phyloP scores from a whole-genome alignment of 495 filamentous ascomycete genomes.

The Podospora didyma region DNA sequence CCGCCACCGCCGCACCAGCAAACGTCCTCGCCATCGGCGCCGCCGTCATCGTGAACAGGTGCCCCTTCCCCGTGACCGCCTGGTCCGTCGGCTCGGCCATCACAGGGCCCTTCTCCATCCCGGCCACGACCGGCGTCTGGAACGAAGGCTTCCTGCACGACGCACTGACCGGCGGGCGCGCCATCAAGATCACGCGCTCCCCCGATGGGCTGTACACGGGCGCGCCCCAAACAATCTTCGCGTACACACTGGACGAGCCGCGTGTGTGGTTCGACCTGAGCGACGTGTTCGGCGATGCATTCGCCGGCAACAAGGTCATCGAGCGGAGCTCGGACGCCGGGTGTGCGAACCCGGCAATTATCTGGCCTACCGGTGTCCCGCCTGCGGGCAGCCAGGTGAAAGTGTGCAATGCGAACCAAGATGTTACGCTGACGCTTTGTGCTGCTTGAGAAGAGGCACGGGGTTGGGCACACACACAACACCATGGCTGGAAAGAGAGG shows the following conservation, averaged over 20 bases:
- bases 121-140: constrained; percentile 33
- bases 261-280: constrained; percentile 55
- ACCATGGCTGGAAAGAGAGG: too few species aligned
- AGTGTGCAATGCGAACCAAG: constrained; percentile 33
- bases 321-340: constrained; percentile 34
- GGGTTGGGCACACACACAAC: too few species aligned
- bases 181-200: constrained; percentile 51
- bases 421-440: constrained; percentile 29
- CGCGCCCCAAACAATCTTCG: constrained; percentile 49
- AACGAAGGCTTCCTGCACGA: constrained; percentile 42
- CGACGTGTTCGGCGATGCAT: constrained; percentile 53
- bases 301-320: constrained; percentile 42
- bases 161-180: constrained; percentile 48
- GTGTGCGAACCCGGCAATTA: constrained; percentile 39
- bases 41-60: constrained; percentile 52
- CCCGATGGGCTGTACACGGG: constrained; percentile 52
- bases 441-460: too few species aligned
- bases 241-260: constrained; percentile 48
- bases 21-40: constrained; percentile 40
- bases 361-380: constrained; percentile 46
- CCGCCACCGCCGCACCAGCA: constrained; percentile 19
- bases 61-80: constrained; percentile 43
- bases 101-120: constrained; percentile 36
- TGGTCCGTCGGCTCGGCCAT: constrained; percentile 54
- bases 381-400: constrained; percentile 52